These are phyloP conservation scores for Albophoma yamanashiensis DNA, from an alignment of 2,329 filamentous ascomycete species.

Conservation along the genomic window DNA sequence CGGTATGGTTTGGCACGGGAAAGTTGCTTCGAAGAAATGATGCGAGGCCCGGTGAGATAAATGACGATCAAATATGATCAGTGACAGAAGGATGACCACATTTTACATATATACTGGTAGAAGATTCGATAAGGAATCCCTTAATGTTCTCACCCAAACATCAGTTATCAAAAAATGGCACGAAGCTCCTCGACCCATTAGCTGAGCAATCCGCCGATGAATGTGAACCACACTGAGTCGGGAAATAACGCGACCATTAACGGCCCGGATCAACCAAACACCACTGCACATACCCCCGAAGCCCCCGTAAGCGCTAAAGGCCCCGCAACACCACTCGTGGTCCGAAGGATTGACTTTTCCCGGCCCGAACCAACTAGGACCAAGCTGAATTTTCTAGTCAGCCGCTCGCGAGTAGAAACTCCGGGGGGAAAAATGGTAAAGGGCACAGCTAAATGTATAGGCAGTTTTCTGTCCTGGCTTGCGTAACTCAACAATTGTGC, in stretches of 20 bases:
- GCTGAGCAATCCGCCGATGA: not conserved
- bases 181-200: not conserved
- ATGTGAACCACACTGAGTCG: not conserved
- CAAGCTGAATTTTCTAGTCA: not conserved
- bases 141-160: no score
- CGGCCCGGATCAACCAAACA: not conserved
- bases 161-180: not conserved
- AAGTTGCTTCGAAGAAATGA: not conserved
- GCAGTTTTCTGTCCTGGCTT: no score
- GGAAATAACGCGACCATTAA: no score
- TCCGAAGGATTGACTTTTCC: not conserved
- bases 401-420: not conserved
- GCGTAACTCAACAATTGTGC: not conserved
- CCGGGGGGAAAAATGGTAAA: not conserved
- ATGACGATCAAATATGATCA: not conserved
- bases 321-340: not conserved
- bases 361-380: not conserved
- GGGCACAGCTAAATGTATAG: not conserved
- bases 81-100: not conserved
- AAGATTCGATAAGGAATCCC: not conserved
- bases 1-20: not conserved
- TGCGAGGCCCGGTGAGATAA: not conserved
- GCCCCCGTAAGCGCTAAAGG: not conserved
- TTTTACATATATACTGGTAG: not conserved
- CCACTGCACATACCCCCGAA: not conserved